A percentile compares a stretch with the other conserved stretches of the same genome.
phyloP scores from a whole-genome alignment of 2,329 filamentous ascomycete genomes.

The Sarocladium oryzae region DNA sequence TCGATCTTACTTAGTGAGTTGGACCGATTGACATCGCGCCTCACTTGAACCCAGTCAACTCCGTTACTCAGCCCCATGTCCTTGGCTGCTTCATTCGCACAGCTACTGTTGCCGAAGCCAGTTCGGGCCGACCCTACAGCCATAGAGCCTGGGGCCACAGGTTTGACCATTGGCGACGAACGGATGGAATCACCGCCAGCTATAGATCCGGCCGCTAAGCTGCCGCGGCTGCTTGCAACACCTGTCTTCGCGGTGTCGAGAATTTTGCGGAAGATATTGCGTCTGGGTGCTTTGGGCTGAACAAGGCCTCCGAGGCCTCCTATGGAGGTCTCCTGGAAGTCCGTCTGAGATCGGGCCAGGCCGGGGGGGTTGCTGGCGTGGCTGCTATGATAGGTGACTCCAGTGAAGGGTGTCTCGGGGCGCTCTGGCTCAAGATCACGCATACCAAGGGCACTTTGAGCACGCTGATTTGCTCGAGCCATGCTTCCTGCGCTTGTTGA shows the following conservation, averaged over 20 bases:
- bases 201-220: conserved; percentile 56
- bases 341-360: conserved; percentile 55
- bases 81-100: conserved; percentile 48
- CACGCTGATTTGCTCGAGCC: conserved; percentile 64
- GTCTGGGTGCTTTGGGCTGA: conserved; percentile 70
- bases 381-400: conserved; percentile 86
- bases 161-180: conserved; percentile 36
- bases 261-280: conserved; percentile 92
- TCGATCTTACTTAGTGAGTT: conserved; percentile 91
- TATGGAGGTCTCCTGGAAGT: conserved; percentile 57
- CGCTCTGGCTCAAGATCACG: conserved; percentile 49
- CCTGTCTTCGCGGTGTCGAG: conserved; percentile 91
- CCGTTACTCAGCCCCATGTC: conserved; percentile 62
- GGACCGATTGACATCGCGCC: conserved; percentile 89
- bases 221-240: conserved; percentile 81
- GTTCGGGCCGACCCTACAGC: conserved; percentile 30
- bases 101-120: too few species aligned
- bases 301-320: conserved; percentile 72
- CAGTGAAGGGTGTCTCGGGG: conserved; percentile 62
- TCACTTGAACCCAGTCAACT: conserved; percentile 95
- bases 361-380: conserved; percentile 54
- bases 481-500: conserved; percentile 93
- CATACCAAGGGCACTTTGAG: conserved; percentile 59
- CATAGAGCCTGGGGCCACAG: conserved; percentile 28
- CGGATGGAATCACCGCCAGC: conserved; percentile 35